Conservation (phyloP, 768 basidiomycete species). For the Clathrus columnatus region DNA sequence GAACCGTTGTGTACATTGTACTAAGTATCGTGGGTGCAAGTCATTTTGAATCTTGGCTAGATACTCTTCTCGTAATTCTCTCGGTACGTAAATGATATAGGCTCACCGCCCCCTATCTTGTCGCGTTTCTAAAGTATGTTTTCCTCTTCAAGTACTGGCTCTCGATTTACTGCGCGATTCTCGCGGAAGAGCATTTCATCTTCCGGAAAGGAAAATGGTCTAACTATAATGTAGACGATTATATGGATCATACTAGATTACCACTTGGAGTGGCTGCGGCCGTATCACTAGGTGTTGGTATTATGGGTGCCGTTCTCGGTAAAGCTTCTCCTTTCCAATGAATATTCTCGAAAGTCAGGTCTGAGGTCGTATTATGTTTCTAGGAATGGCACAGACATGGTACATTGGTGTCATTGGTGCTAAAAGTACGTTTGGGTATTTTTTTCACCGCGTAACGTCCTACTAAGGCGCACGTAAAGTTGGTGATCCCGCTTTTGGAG, state of each 20-base stretch:
- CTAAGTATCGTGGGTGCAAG: conserved; percentile 39
- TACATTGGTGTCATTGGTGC: conserved; percentile 22
- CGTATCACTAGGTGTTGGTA: conserved; percentile 25
- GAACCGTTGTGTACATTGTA: conserved; percentile 31
- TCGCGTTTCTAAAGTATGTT: background rate
- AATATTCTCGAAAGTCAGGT: too few species aligned
- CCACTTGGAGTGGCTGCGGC: conserved; percentile 33
- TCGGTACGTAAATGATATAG: conserved; percentile 4
- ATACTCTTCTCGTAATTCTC: conserved; percentile 31
- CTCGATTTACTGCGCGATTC: conserved; percentile 37
- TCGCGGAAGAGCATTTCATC: conserved; percentile 42
- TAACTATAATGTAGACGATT: conserved; percentile 29
- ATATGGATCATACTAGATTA: conserved; percentile 24
- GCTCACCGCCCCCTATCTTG: background rate
- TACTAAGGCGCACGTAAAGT: conserved; percentile 9
- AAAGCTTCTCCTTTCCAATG: too few species aligned
- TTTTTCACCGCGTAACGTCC: background rate
- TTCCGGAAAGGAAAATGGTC: conserved; percentile 32
- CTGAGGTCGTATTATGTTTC: too few species aligned
- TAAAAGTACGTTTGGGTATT: conserved; percentile 14
- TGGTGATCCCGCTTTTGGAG: conserved; percentile 21
- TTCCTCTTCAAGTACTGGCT: conserved; percentile 35
- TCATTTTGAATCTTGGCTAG: conserved; percentile 34
- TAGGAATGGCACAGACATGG: conserved; percentile 22
- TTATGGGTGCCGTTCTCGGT: conserved; percentile 30